These are phyloP conservation scores for Sphaerulina vaccinii DNA, from an alignment of 2,329 filamentous ascomycete genomes.

Conservation along the genomic window DNA sequence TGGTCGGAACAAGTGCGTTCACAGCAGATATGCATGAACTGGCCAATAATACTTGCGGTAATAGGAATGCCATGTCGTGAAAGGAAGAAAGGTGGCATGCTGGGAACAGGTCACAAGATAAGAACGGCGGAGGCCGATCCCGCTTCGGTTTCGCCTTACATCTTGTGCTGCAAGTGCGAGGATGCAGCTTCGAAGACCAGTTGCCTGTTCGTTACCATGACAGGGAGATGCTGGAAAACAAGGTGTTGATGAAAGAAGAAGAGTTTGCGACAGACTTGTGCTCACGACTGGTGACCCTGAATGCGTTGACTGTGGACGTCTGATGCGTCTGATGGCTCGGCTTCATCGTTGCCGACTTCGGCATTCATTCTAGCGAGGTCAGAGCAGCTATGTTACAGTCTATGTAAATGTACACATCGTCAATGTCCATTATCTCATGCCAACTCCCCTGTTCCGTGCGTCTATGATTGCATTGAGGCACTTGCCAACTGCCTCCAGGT, in stretches of 20 bases:
- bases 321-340: too few relatives aligned
- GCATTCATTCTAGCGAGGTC: too few relatives aligned
- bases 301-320: too few relatives aligned
- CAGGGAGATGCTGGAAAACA: too few relatives aligned
- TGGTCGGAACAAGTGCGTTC: neutral
- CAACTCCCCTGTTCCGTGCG: conserved; percentile 71
- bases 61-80: neutral
- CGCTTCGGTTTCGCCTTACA: neutral
- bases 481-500: conserved; percentile 75
- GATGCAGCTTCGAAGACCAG: neutral
- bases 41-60: neutral
- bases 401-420: too few relatives aligned
- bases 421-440: conserved; percentile 48
- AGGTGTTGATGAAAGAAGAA: too few relatives aligned
- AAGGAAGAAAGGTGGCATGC: neutral
- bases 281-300: too few relatives aligned
- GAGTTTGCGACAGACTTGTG: too few relatives aligned
- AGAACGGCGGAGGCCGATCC: neutral
- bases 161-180: neutral
- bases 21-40: neutral
- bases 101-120: neutral
- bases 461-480: conserved; percentile 68
- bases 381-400: too few relatives aligned
- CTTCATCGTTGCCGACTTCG: too few relatives aligned
- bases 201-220: too few relatives aligned